phyloP scores from a whole-genome alignment of 371 early-diverging fungal genomes.

The Mortierella sp. region DNA sequence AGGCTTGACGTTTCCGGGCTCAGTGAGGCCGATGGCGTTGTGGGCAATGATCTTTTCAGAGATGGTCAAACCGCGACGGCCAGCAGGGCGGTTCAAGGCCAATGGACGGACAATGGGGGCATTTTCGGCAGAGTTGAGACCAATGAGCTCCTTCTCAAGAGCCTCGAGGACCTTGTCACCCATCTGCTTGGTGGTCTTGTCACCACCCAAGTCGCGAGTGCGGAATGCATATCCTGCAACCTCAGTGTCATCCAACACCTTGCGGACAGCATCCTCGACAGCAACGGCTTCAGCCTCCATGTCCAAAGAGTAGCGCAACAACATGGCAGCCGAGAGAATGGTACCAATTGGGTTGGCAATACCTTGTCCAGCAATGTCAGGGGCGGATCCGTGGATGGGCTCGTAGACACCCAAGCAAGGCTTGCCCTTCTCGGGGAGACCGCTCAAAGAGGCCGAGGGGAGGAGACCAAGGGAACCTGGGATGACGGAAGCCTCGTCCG shows the following conservation, averaged over 20 bases:
- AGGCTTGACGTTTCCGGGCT: conserved; percentile 72
- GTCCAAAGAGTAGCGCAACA: conserved; percentile 93
- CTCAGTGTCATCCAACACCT: conserved; percentile 85
- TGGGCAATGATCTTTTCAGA: conserved; percentile 80
- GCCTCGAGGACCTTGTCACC: conserved; percentile 90
- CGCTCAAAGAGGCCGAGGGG: conserved; percentile 91
- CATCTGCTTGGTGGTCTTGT: conserved; percentile 82
- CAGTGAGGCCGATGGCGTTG: conserved; percentile 72
- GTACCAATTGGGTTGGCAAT: conserved; percentile 98
- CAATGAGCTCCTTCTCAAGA: conserved; percentile 62
- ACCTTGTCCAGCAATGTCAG: conserved; percentile 96
- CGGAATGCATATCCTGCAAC: conserved; percentile 78
- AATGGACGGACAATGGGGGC: conserved; percentile 54
- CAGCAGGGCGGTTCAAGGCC: conserved; percentile 56
- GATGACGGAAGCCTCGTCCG: conserved; percentile 95
- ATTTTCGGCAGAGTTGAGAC: conserved; percentile 65
- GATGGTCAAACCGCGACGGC: conserved; percentile 76
- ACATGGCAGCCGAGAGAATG: conserved; percentile 93
- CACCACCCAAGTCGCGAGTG: conserved; percentile 92
- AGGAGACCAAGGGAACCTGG: conserved; percentile 94
- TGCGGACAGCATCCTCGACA: conserved; percentile 91
- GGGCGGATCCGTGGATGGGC: conserved; percentile 98
- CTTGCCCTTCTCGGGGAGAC: conserved; percentile 80
- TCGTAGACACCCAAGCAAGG: conserved; percentile 92
- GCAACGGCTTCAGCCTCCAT: conserved; percentile 88